Base-by-base conservation (phyloP, 202 grass and related monocot species). In the Zoysia matrella region DNA sequence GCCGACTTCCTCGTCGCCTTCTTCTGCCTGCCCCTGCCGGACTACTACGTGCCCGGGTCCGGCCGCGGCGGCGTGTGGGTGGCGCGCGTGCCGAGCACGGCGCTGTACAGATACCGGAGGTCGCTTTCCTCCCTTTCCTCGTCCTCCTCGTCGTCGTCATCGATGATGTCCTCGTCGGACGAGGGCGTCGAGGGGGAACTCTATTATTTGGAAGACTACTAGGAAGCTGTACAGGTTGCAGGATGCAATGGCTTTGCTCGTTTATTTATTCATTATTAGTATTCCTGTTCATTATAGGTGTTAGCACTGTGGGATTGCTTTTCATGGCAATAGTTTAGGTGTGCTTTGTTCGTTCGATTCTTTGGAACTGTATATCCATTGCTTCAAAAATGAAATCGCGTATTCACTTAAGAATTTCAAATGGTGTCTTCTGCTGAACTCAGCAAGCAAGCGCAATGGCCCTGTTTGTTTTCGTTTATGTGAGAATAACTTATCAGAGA, bases 21-120 rank as follows among this genome's bases (percentile, higher is more conserved):
- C 88, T 90, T 90, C 84, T 86, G 84, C 84, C 56, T 90, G 54
- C 88, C 88, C 2, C 70, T 90, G 75, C 88, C 88, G 70, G 88
- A 83, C 75, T 74, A 82, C 83, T 79, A 83, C 83, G 2, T 60
- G 69, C 47, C 61, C 0, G 73, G 14, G 1, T 73, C 83, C 52
- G 79, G 61, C 46, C 88, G 88, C 53, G 79, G 78, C 67, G 87
- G 79, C 0, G 83, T 52, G 40, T 85, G 79, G 83, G 5, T 46
- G 46, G 47, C 63, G 11, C 88, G 79, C 15, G 8, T 47, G 75
- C 80, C 80, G 11, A 40, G 81, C 47, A 11, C 41, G n/a, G 16
- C 43, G 18, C 30, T 86, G 8, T 75, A 83, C 69, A 44, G 2
- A 53, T 83, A 80, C 84, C 74, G 64, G 44, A 51, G 88, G 84